Base-by-base conservation (phyloP, 805 yeast genomes). In the Pichia occidentalis region DNA sequence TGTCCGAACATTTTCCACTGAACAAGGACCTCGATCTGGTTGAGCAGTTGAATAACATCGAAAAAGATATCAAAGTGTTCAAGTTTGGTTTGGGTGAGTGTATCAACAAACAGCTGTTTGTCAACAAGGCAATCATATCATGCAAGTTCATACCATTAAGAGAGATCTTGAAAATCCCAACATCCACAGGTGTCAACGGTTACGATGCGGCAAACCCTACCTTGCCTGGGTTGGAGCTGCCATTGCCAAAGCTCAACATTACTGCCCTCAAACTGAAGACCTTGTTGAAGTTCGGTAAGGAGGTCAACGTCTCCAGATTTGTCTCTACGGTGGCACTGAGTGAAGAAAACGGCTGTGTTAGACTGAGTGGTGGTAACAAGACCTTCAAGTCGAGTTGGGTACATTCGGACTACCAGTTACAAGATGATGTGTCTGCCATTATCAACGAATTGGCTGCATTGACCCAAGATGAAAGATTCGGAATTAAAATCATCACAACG, bases 81-180 rank as follows among this genome's bases (percentile, higher is more conserved):
- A 76, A 80, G 62, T 70, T 87, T 43, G 97, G 96, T 24, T 67
- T 86, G 55, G 64, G 73, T 36, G 97, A 88, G 66, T 71, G 86
- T 48, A 60, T 75, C 14, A 88, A 88, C 61, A 79, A 87, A 55
- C 86, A 80, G 58, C 67, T 88, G 52, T 75, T 85, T 45, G 79
- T 80, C 35, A 68, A 84, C 17, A 79, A 75, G 54, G 87, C 92
- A 36, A 75, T 85, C 39, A 77, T 75, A 56, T 62, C 75, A 31
- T 85, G 83, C 34, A 75, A 78, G 59, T 83, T 81, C 59, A 64
- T 85, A 34, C 90, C 95, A 33, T 70, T 84, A 57, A 72, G 71
- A 47, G 70, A 69, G 42, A 71, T 85, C 37, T 68, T 83, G 45
- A 75, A 75, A 39, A 61, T 75, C 9, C 67, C 81, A 7, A 79